Base-by-base conservation (phyloP, 805 yeast genomes). In the Jamesozyma hellenica region DNA sequence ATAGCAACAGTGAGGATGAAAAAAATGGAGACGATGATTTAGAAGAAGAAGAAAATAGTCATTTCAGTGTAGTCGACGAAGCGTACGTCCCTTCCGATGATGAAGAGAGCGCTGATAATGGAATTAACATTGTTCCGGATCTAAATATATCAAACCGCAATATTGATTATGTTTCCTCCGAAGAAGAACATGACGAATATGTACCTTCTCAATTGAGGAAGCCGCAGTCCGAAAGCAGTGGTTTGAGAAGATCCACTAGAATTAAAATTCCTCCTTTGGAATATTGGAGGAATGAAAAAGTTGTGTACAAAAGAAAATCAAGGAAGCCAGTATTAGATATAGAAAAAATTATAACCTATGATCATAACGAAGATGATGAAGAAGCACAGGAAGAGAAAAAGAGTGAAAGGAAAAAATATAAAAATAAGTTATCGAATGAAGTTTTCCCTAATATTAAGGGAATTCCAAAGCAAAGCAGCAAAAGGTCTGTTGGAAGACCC, bases 231-330 rank as follows among this genome's bases (percentile, higher is more conserved):
- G 18, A 6, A 2, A 16, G 5, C 4, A 30, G 39, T 11, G 73
- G 76, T 0, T 51, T 74, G 2, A 66, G 94, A 46, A 64, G 83
- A 46, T 82, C 94, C 0, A 66, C 70, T 26, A 68, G 95, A 50
- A 72, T 75, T 0, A 72, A 74, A 45, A 70, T 82, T 6, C 73
- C 79, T 3, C 90, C 94, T 0, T 63, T 86, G 46, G 88, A 85
- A 2, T 82, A 71, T 55, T 86, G 95, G 95, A 74, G 82, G 55
- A 83, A 82, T 52, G 95, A 86, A 59, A 67, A 76, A 43, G 72
- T 82, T 25, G 72, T 82, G 3, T 86, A 82, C 52, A 65, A 68
- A 32, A 62, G 65, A 36, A 52, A 47, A 14, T 44, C 55, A 4
- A 48, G 48, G n/a, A 60, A 59, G 15, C 66, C 73, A 7, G 70